Evolutionary conservation across 257 asterid species (phyloP).

Genomic region (Solanum bulbocastanum): DNA sequence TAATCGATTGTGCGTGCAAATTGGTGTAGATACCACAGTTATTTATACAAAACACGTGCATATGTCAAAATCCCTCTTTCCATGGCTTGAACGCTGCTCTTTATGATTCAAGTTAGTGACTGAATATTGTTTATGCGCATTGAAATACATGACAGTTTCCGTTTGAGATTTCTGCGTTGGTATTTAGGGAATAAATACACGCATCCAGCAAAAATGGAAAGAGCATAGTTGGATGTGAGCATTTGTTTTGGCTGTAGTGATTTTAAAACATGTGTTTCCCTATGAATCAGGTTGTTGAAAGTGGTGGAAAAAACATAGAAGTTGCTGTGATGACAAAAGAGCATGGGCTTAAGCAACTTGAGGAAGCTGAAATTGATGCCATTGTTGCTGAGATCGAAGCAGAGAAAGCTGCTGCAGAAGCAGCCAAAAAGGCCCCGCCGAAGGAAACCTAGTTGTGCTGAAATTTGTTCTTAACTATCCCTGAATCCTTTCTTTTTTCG

Average conservation of each 20-base stretch:
- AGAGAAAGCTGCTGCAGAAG: conserved; percentile 97
- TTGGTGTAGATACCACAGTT: background rate
- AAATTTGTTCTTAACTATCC: background rate
- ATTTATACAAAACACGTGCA: background rate
- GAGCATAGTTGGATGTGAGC: background rate
- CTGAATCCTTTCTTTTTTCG: background rate
- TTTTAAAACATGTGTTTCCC: background rate
- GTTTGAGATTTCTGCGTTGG: background rate
- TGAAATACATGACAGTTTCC: background rate
- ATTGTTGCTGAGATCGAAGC: conserved; percentile 84
- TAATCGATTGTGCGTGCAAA: background rate
- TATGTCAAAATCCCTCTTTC: background rate
- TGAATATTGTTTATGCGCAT: background rate
- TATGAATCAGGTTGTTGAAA: conserved; percentile 70
- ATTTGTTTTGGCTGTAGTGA: background rate
- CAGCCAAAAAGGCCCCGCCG: conserved; percentile 85
- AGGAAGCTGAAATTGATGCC: conserved; percentile 89
- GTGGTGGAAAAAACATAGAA: conserved; percentile 97
- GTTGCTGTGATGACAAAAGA: conserved; percentile 92
- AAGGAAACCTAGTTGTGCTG: conserved; percentile 29
- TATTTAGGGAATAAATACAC: background rate
- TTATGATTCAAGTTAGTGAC: background rate
- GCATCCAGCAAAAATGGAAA: background rate
- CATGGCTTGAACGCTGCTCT: background rate
- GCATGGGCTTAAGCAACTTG: conserved; percentile 69